Conservation (phyloP, 177 flowering plant species). For the Vitis hybrid region DNA sequence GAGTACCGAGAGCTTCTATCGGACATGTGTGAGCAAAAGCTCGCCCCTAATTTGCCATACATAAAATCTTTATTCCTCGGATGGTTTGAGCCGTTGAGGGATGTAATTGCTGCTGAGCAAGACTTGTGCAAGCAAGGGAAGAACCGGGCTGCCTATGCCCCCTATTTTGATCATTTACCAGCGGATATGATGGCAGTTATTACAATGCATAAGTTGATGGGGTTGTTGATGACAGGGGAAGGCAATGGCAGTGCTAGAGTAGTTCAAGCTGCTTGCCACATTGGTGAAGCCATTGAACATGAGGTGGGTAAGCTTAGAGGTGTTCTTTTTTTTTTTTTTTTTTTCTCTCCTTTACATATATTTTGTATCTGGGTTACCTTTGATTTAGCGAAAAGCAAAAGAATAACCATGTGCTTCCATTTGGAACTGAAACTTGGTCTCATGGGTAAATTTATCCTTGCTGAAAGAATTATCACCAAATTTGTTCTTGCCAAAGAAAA, state of each 20-base stretch:
- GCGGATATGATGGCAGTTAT: slow-evolving; percentile 52
- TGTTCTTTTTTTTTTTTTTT: too few species aligned
- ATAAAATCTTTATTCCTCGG: slow-evolving; percentile 69
- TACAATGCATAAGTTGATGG: slow-evolving; percentile 56
- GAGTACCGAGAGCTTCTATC: slow-evolving; percentile 57
- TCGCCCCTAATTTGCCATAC: slow-evolving; percentile 73
- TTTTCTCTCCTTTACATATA: too few species aligned
- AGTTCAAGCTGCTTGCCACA: slow-evolving; percentile 32
- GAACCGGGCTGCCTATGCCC: slow-evolving; percentile 21
- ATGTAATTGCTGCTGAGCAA: slow-evolving; percentile 42
- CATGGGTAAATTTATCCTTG: too few species aligned
- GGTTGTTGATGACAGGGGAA: slow-evolving; percentile 46
- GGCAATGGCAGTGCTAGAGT: slow-evolving; percentile 33
- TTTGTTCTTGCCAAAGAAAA: too few species aligned
- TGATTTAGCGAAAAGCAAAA: too few species aligned
- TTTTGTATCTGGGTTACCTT: too few species aligned
- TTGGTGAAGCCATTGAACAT: slow-evolving; percentile 50
- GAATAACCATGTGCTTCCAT: too few species aligned
- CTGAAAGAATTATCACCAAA: too few species aligned
- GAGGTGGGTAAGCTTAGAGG: slow-evolving; percentile 24
- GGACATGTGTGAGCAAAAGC: slow-evolving; percentile 70
- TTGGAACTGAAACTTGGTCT: too few species aligned
- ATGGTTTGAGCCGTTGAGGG: slow-evolving; percentile 70
- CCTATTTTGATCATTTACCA: slow-evolving; percentile 34
- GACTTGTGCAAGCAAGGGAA: slow-evolving; percentile 25